A percentile compares a stretch with the other conserved stretches of the same genome.
phyloP scores from a whole-genome alignment of 345 rosid species.

The Firmiana major region DNA sequence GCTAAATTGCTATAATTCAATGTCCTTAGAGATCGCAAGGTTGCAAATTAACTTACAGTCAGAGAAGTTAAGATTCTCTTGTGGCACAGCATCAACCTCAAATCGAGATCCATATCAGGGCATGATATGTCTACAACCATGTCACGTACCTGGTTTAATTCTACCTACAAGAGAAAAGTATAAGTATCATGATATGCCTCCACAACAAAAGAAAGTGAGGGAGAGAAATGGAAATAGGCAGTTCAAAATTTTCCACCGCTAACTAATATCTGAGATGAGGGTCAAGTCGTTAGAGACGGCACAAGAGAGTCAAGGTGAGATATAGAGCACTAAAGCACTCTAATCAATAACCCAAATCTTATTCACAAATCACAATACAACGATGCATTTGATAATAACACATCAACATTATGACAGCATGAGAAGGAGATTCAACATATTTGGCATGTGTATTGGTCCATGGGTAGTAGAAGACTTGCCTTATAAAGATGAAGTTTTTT shows the following conservation, averaged over 20 bases:
- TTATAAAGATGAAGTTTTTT: constrained; percentile 43
- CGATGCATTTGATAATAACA: neutral
- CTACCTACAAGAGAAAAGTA: constrained; percentile 34
- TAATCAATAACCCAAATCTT: neutral
- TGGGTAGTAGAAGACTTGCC: constrained; percentile 37
- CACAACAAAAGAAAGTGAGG: neutral
- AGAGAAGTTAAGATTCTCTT: constrained; percentile 40
- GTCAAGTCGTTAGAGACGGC: neutral
- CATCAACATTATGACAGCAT: neutral
- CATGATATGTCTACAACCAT: constrained; percentile 57
- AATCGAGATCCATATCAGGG: constrained; percentile 55
- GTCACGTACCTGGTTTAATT: constrained; percentile 42
- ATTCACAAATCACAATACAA: neutral
- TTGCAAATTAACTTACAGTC: constrained; percentile 33
- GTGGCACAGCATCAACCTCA: constrained; percentile 54
- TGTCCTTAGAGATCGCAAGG: neutral
- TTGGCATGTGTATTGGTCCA: neutral
- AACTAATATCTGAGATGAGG: neutral
- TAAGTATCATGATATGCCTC: neutral
- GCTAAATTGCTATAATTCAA: neutral
- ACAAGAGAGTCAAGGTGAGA: neutral
- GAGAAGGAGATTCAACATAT: neutral
- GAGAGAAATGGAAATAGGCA: neutral
- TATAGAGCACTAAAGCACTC: neutral
- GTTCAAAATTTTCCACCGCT: neutral